Conservation (phyloP, 1,139 yeast genomes). For the Protomyces gravidus region DNA sequence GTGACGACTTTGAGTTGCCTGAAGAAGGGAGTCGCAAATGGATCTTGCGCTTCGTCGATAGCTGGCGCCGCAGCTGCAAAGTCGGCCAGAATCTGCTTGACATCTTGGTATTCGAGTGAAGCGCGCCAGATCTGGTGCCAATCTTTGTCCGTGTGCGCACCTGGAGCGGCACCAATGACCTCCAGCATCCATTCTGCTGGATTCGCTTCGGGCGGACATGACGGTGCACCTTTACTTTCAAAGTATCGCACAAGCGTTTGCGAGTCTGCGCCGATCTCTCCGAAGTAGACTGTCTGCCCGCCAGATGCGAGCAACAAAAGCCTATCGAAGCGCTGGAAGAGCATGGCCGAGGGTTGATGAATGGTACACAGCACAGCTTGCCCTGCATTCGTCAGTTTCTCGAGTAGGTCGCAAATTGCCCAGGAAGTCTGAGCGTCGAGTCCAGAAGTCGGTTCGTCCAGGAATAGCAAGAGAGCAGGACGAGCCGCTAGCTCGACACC, state of each 20-base stretch:
- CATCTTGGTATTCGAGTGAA: constrained; percentile 46
- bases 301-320: constrained; percentile 51
- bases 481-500: constrained; percentile 60
- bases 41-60: constrained; percentile 4
- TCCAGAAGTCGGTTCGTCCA: constrained; percentile 60
- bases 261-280: constrained; percentile 59
- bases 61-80: constrained; percentile 35
- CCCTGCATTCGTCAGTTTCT: constrained; percentile 52
- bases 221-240: constrained; percentile 52
- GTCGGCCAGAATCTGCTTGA: constrained; percentile 36
- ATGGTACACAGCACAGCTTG: constrained; percentile 57
- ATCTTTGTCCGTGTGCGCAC: constrained; percentile 40
- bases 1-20: constrained; percentile 32
- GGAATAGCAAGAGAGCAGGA: constrained; percentile 51
- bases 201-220: constrained; percentile 51
- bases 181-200: constrained; percentile 66
- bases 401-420: constrained; percentile 53
- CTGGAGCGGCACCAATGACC: constrained; percentile 56
- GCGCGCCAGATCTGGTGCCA: constrained; percentile 47
- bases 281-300: constrained; percentile 64
- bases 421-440: constrained; percentile 58
- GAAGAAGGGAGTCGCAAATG: constrained; percentile 35
- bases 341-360: constrained; percentile 57
- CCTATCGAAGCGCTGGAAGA: constrained; percentile 53
- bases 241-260: constrained; percentile 51